Conservation (phyloP, 2,329 filamentous ascomycete species). For the Exophiala sp. region DNA sequence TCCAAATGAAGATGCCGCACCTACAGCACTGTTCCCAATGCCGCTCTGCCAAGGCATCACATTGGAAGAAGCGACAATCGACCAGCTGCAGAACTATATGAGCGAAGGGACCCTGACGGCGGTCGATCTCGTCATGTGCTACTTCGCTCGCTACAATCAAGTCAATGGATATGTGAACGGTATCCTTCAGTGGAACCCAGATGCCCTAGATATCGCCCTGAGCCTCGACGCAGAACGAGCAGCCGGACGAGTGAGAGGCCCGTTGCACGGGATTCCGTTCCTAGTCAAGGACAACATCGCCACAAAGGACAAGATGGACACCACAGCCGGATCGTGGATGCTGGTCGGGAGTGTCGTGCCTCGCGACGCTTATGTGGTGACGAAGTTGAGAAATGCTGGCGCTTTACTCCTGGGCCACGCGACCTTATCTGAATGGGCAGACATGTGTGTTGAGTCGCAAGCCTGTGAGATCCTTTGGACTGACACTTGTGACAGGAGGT, state of each 20-base stretch:
- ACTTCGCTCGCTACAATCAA: constrained; percentile 56
- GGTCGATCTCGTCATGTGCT: constrained; percentile 56
- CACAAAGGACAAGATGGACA: constrained; percentile 64
- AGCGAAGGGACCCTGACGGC: constrained; percentile 50
- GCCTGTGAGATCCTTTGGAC: not conserved
- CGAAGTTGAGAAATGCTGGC: constrained; percentile 56
- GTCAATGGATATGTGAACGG: constrained; percentile 57
- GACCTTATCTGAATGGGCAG: constrained; percentile 66
- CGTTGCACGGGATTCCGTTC: constrained; percentile 69
- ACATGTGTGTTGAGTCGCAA: constrained; percentile 45
- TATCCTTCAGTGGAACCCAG: constrained; percentile 56
- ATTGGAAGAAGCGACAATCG: constrained; percentile 64
- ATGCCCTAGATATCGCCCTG: constrained; percentile 57
- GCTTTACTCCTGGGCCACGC: constrained; percentile 67
- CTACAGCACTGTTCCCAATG: constrained; percentile 52
- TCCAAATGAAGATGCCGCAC: constrained; percentile 3
- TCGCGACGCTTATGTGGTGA: constrained; percentile 61
- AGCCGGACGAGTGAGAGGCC: constrained; percentile 53
- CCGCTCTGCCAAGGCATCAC: constrained; percentile 53
- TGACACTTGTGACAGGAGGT: constrained; percentile 36
- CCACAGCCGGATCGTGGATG: constrained; percentile 64
- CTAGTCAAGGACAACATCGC: constrained; percentile 69
- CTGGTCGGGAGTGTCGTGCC: constrained; percentile 61
- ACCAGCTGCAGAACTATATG: constrained; percentile 59
- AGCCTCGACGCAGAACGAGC: constrained; percentile 56